Evolutionary conservation across 192 early-diverging fungal species (phyloP).

Genomic region (Chytriomyces confervae): DNA sequence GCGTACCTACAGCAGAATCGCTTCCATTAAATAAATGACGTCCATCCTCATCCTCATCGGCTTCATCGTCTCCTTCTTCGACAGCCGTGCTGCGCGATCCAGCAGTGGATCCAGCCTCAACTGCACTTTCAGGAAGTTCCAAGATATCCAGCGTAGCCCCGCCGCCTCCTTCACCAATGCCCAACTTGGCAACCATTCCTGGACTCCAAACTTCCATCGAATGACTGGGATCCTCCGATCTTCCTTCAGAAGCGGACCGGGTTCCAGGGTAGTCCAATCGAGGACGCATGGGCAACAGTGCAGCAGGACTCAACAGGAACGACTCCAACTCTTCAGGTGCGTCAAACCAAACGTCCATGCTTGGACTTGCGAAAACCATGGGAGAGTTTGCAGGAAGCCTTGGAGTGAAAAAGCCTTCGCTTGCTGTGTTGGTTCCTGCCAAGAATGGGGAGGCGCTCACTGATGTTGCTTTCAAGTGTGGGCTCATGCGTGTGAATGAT

Average conservation of each 20-base stretch:
- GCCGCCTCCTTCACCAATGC: neutral
- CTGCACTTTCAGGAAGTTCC: neutral
- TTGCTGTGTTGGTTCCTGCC: neutral
- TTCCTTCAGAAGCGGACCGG: neutral
- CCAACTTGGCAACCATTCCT: constrained; percentile 11
- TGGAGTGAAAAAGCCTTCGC: constrained; percentile 12
- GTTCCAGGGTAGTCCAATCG: neutral
- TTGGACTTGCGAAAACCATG: constrained; percentile 1
- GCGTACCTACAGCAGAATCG: neutral
- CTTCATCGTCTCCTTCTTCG: neutral
- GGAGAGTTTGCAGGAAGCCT: neutral
- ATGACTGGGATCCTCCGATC: neutral
- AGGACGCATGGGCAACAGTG: constrained; percentile 39
- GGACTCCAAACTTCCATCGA: neutral
- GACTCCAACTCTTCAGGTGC: constrained; percentile 38
- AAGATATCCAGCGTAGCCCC: neutral
- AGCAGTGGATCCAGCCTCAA: neutral
- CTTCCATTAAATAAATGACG: neutral
- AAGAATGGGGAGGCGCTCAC: neutral
- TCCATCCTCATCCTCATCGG: neutral
- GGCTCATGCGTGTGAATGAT: neutral
- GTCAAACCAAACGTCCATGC: constrained; percentile 53
- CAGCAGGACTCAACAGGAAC: constrained; percentile 28
- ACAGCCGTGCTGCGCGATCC: neutral
- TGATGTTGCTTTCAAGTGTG: neutral